Evolutionary conservation across 2,329 filamentous ascomycete genomes (phyloP), one percentile per base, ranked within the genome.

Genomic region (Exophiala sideris): DNA sequence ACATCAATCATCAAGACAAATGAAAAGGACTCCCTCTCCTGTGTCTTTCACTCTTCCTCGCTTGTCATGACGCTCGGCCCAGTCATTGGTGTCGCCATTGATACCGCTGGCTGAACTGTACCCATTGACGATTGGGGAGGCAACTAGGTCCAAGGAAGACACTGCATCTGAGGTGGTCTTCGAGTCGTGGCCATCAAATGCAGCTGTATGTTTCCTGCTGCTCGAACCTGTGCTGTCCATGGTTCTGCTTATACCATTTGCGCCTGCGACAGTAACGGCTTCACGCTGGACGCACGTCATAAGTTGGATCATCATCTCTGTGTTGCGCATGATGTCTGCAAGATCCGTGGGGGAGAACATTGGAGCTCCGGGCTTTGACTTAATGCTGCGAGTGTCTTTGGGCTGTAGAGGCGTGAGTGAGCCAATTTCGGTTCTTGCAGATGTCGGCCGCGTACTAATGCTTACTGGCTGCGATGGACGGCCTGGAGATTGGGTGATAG

Each of bases 271-370:
- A 8, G 52, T 24, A 14, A 36, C 36, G 3, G 52, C 52, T 32
- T 55, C 52, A 20, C 41, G 40, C 42, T 55, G 47, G n/a, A 55
- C 48, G 36, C 34, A 49, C n/a, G 42, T 32, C 41, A 55, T 47
- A 12, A 55, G 9, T 8, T 51, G 48, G 14, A 55, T 44, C 14
- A 50, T 46, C 38, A 55, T 39, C 35, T 55, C 48, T 3, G 48
- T 48, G 3, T 41, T 42, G 29, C 52, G 52, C 52, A 51, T 48
- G 35, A 55, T 36, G 1, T 48, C 52, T 3, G 52, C 47, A 29
- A 55, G 16, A 8, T 50, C 48, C 1, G 41, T 42, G 5, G 35
- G 18, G 5, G 52, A 50, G 48, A 48, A 50, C 5, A 16, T 12
- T 2, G 48, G 35, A 3, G 3, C 10, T 38, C 35, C 24, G 8